Base-by-base conservation (phyloP, 2,329 filamentous ascomycete genomes). In the Peltaster fructicola region DNA sequence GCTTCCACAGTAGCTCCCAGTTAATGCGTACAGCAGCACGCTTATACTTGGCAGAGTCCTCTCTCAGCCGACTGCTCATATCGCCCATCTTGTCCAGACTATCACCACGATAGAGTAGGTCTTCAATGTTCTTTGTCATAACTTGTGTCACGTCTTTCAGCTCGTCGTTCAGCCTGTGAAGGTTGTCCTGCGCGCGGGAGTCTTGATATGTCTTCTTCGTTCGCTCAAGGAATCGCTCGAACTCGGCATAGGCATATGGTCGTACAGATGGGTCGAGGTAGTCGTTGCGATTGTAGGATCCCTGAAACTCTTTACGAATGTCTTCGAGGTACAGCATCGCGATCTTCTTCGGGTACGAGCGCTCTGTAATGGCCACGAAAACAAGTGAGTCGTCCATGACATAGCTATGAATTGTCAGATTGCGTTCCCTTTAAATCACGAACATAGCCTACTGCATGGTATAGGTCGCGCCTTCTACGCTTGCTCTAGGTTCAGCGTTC, bases 81-180 rank as follows among this genome's bases (percentile, higher is more conserved):
- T 95, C 85, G 33, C 88, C 85, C 88, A 98, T 98, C 44, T 82
- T 69, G 57, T 98, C 88, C 39, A 98, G 56, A 43, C 74, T 88
- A 50, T 98, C 88, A 14, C 88, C 88, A 33, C 90, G 65, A 51
- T 98, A 98, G 26, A 98, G 60, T 46, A 98, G 58, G 52, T 98
- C 88, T 61, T 98, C 88, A 40, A 98, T 95, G 53, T 98, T 98
- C 68, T 95, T 95, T 28, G 84, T 95, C 90, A 98, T 98, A 47
- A 98, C 84, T 57, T 93, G 84, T 1, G 88, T 95, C 27, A 98
- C 90, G 54, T 95, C 88, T 51, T 84, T 76, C 37, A 98, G 68
- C 63, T 98, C 90, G 47, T 93, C 81, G 48, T 98, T 95, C 37
- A 98, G 63, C 56, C 85, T 82, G 53, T 90, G 81, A 30, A 98